A percentile compares a stretch with the other conserved stretches of the same genome.
These are phyloP conservation scores for Pyrus communis DNA, from an alignment of 306 rosid genomes.

Conservation along the genomic window DNA sequence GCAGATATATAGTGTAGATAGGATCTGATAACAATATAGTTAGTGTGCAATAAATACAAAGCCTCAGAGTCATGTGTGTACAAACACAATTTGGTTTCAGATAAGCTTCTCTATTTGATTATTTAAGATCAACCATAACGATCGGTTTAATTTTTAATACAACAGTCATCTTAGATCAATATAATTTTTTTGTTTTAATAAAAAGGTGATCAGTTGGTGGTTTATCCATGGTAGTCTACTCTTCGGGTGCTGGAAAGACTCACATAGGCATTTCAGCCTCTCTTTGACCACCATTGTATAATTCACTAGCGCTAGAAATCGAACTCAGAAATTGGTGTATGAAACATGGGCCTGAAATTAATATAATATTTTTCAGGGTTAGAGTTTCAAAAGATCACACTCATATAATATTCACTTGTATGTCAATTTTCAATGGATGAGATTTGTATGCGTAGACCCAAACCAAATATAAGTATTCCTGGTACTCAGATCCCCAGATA, in stretches of 20 bases:
- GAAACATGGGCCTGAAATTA: too few species aligned
- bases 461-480: slow-evolving; percentile 7
- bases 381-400: neutral
- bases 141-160: neutral
- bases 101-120: neutral
- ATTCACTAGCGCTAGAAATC: too few species aligned
- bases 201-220: too few species aligned
- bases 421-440: slow-evolving; percentile 17
- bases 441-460: slow-evolving; percentile 13
- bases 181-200: neutral
- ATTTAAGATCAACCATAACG: slow-evolving; percentile 1
- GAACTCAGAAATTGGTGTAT: too few species aligned
- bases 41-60: slow-evolving; percentile 5
- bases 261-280: too few species aligned
- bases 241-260: too few species aligned
- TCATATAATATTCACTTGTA: neutral
- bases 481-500: slow-evolving; percentile 31
- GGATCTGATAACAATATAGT: slow-evolving; percentile 4
- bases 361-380: neutral
- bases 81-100: slow-evolving; percentile 6
- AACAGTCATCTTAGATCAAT: neutral
- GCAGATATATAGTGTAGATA: neutral
- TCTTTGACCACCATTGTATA: too few species aligned
- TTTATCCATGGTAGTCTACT: too few species aligned
- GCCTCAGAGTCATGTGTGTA: neutral